Conservation (phyloP, 192 early-diverging fungal genomes). For the Podila minutissima region DNA sequence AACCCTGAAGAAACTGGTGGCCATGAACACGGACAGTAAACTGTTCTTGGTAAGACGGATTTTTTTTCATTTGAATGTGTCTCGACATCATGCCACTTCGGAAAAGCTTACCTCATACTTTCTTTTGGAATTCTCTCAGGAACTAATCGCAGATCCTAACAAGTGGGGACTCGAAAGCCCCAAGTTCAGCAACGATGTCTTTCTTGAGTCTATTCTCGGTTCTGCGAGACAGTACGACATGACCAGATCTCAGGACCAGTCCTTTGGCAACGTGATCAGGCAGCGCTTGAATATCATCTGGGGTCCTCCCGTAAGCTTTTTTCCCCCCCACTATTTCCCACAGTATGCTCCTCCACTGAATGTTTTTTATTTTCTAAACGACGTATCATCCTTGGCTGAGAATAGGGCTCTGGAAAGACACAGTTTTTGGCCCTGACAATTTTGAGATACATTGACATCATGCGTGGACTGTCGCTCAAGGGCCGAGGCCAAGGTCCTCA, state of each 20-base stretch:
- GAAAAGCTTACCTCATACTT: background rate
- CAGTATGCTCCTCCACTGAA: background rate
- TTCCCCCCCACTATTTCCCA: background rate
- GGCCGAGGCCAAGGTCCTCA: constrained; percentile 42
- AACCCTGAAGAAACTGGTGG: constrained; percentile 23
- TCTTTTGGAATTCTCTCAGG: constrained; percentile 17
- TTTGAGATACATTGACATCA: constrained; percentile 49
- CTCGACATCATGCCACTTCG: background rate
- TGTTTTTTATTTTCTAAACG: background rate
- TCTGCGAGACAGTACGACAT: constrained; percentile 49
- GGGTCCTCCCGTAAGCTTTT: constrained; percentile 57
- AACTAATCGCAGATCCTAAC: constrained; percentile 53
- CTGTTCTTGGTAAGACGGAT: constrained; percentile 25
- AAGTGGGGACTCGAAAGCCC: constrained; percentile 46
- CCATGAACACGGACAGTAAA: constrained; percentile 19
- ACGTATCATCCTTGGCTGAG: background rate
- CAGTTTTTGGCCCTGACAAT: constrained; percentile 59
- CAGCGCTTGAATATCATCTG: constrained; percentile 58
- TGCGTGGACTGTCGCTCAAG: constrained; percentile 21
- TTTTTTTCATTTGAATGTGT: background rate
- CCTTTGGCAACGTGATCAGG: constrained; percentile 41
- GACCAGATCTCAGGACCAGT: constrained; percentile 55
- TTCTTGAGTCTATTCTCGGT: constrained; percentile 43
- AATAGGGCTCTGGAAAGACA: constrained; percentile 63
- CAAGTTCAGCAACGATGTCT: constrained; percentile 15